Percentiles rank a stretch among this genome's conserved stretches.
These are phyloP conservation scores for Thelonectria discophora DNA, from an alignment of 2,329 filamentous ascomycete genomes.

Conservation along the genomic window DNA sequence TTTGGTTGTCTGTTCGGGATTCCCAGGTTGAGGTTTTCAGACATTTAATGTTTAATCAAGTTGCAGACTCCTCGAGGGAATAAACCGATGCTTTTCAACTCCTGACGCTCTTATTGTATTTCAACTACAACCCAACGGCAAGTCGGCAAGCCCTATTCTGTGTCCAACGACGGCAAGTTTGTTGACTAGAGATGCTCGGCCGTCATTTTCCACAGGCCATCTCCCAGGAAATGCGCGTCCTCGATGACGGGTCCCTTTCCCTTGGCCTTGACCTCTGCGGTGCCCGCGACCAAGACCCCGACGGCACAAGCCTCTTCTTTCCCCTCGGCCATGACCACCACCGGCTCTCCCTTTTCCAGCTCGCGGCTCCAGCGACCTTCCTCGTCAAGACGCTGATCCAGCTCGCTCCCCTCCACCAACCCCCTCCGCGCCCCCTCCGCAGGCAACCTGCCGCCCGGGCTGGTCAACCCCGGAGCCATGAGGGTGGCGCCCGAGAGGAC, in stretches of 20 bases:
- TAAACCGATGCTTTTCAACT: no score
- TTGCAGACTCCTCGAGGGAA: no score
- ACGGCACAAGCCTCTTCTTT: conserved; percentile 93
- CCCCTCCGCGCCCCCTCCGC: conserved; percentile 51
- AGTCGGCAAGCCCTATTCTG: no score
- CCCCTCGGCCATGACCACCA: conserved; percentile 90
- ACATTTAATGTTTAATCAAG: no score
- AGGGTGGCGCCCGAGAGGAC: conserved; percentile 92
- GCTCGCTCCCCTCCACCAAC: conserved; percentile 53
- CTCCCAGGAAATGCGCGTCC: conserved; percentile 90
- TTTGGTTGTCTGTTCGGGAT: no score
- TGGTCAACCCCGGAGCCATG: conserved; percentile 95
- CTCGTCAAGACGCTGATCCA: conserved; percentile 53
- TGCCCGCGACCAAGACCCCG: conserved; percentile 83
- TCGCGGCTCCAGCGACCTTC: conserved; percentile 71
- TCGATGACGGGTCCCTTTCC: conserved; percentile 95
- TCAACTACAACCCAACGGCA: not conserved
- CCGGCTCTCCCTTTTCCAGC: conserved; percentile 81
- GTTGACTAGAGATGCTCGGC: not conserved
- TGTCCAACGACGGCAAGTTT: not conserved
- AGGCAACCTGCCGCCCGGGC: conserved; percentile 81
- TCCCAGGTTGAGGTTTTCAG: no score
- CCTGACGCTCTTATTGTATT: conserved; percentile 20
- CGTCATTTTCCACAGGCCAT: conserved; percentile 85
- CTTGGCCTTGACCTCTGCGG: conserved; percentile 90